Percentiles rank a stretch among this genome's conserved stretches.
phyloP scores from a whole-genome alignment of 1,284 basidiomycete species.

The Peniophora sp. region DNA sequence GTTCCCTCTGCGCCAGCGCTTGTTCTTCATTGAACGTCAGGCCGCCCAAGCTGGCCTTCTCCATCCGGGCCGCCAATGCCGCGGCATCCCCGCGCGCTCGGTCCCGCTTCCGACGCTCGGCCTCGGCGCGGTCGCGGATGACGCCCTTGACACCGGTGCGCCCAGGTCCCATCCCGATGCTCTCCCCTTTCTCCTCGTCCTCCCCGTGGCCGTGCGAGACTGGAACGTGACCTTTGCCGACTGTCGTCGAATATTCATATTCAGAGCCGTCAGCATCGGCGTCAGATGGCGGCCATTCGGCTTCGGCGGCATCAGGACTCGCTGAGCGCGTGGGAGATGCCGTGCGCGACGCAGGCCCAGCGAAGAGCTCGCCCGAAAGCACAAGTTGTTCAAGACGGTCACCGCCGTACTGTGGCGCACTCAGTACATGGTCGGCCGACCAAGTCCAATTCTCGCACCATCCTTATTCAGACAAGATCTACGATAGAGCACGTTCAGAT shows the following conservation, averaged over 20 bases:
- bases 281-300: constrained; percentile 16
- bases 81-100: constrained; percentile 41
- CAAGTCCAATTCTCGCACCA: no score
- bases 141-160: constrained; percentile 81
- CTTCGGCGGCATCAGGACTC: constrained; percentile 14
- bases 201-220: constrained; percentile 5
- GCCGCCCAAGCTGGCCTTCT: constrained; percentile 51
- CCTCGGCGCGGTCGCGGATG: constrained; percentile 69
- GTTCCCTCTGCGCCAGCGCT: constrained; percentile 37
- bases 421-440: no score
- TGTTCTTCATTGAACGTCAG: constrained; percentile 62
- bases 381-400: constrained; percentile 57
- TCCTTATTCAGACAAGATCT: no score
- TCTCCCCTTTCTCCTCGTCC: constrained; percentile 21
- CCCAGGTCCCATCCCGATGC: constrained; percentile 78
- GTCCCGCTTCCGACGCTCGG: constrained; percentile 41
- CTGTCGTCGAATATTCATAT: constrained; percentile 20
- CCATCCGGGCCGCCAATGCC: constrained; percentile 47
- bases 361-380: constrained; percentile 72
- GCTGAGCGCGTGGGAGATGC: constrained; percentile 48
- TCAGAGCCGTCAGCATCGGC: constrained; percentile 25
- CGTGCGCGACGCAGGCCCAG: constrained; percentile 27
- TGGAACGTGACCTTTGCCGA: constrained; percentile 17
- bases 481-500: no score
- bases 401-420: constrained; percentile 1